Base-by-base conservation (phyloP, 2,329 filamentous ascomycete genomes). In the Onygenales sp. region DNA sequence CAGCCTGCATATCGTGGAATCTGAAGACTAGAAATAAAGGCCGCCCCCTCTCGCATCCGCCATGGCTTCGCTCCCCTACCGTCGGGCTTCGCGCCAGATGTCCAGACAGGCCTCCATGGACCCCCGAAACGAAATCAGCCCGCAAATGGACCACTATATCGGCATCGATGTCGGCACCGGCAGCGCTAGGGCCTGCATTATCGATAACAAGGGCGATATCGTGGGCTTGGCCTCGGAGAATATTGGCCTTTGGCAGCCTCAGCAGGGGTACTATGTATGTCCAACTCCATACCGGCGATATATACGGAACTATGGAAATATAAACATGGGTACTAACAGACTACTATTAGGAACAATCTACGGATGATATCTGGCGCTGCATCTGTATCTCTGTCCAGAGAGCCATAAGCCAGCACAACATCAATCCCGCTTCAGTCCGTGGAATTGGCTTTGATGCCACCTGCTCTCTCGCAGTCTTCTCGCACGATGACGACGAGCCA, bases 361-460 rank as follows among this genome's bases (percentile, higher is more conserved):
- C 93, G 0, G 88, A 84, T 49, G 88, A 98, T 70, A 98, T 98
- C 65, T 98, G 93, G 93, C 80, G 84, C 58, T 92, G 89, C 71
- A 95, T 98, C 67, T 95, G 91, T 74, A 80, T 83, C 56, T 93
- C 89, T 42, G 89, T 96, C 39, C 86, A 90, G 63, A 81, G 84
- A 51, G 89, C 91, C 44, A 80, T 97, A 63, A 80, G 79, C 65
- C 86, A 95, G 69, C 87, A 92, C 60, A 85, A 84, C 61, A 84
- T 95, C 60, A 84, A 92, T 63, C 80, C 85, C 4, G 75, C 74
- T 57, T 84, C 81, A 37, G 86, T 98, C 63, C 86, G 86, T 61
- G 93, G 93, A 54, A 89, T 98, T 64, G 93, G 93, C 51, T 97
- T 98, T 70, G 93, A 98, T 69, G 93, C 93, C 21, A 98, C 93